phyloP scores from a whole-genome alignment of 2,329 filamentous ascomycete genomes.

The Lachnellula suecica region DNA sequence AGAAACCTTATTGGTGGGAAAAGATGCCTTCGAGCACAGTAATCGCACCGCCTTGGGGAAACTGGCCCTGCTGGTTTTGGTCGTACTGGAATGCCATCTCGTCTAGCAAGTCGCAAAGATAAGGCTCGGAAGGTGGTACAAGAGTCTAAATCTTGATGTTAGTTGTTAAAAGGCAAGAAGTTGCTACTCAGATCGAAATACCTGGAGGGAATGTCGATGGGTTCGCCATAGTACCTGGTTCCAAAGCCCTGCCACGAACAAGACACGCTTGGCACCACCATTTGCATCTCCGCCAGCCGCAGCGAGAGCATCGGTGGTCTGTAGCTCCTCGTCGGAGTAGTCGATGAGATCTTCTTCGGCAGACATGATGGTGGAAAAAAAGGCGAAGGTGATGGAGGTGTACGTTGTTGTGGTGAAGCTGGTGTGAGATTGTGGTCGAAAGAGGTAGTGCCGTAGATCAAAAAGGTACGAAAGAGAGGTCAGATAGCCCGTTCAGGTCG shows the following conservation, averaged over 20 bases:
- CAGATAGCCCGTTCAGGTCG: not conserved
- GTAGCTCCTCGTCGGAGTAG: constrained; percentile 99
- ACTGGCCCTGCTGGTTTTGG: constrained; percentile 57
- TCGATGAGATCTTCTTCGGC: constrained; percentile 99
- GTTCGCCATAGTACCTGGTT: too few species aligned
- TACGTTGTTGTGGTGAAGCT: constrained; percentile 11
- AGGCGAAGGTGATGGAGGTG: constrained; percentile 5
- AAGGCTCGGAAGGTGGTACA: constrained; percentile 1
- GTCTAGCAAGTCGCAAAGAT: constrained; percentile 9
- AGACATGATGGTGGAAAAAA: constrained; percentile 57
- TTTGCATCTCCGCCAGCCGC: constrained; percentile 59
- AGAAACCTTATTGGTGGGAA: too few species aligned
- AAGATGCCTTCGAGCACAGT: too few species aligned
- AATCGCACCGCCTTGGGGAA: too few species aligned
- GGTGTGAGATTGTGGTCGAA: constrained; percentile 2
- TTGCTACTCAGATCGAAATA: too few species aligned
- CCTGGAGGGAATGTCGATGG: too few species aligned
- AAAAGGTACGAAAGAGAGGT: constrained; percentile 7
- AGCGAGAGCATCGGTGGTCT: constrained; percentile 78
- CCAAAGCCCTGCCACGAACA: too few species aligned
- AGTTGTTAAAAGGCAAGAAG: too few species aligned
- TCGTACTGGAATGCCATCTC: constrained; percentile 69
- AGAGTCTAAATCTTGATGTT: too few species aligned
- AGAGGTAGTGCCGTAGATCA: constrained; percentile 3
- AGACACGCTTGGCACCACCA: constrained; percentile 70